Base-by-base conservation (phyloP, 2,329 filamentous ascomycete genomes). In the Ophiostoma ulmi region DNA sequence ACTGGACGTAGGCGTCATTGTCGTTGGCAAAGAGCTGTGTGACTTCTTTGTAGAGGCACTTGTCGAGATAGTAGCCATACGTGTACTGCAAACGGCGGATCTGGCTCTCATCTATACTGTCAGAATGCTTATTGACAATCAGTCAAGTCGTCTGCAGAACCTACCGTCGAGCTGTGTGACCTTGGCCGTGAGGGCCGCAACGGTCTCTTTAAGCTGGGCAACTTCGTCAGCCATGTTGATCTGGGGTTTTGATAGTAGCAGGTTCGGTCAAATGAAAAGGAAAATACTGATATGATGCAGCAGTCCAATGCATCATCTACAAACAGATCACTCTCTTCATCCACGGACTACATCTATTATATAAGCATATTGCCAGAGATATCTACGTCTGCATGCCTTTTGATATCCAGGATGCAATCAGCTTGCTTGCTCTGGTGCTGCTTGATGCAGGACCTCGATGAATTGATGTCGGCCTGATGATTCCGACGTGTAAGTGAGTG, bases 11-110 rank as follows among this genome's bases (percentile, higher is more conserved):
- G 26, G 84, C 82, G 70, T 85, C 84, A 0, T 83, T 82, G 72
- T 84, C 81, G 76, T 86, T 79, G 13, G 84, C 79, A 76, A 82
- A 87, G 75, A 87, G 82, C 68, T 82, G 79, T 17, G 7, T 72
- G 66, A 82, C 84, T 78, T 87, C 83, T 73, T 85, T 81, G 77
- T 86, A 87, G 1, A 87, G 79, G 72, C 85, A 87, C 73, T 87
- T 87, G 78, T 87, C 85, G 36, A 87, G 79, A 75, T 87, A 87
- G 76, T 87, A 87, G 36, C 85, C 85, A 76, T 87, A 87, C 72
- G 84, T 86, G 79, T 84, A 85, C 75, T 87, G 85, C 3, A 83
- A 80, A 75, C 86, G 86, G 71, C 83, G 82, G 66, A 86, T 81
- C 73, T 86, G 83, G 48, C 83, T 82, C 75, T 86, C 83, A 71